These are phyloP conservation scores for Exophiala aquamarina DNA, from an alignment of 2,329 filamentous ascomycete genomes.

Conservation along the genomic window DNA sequence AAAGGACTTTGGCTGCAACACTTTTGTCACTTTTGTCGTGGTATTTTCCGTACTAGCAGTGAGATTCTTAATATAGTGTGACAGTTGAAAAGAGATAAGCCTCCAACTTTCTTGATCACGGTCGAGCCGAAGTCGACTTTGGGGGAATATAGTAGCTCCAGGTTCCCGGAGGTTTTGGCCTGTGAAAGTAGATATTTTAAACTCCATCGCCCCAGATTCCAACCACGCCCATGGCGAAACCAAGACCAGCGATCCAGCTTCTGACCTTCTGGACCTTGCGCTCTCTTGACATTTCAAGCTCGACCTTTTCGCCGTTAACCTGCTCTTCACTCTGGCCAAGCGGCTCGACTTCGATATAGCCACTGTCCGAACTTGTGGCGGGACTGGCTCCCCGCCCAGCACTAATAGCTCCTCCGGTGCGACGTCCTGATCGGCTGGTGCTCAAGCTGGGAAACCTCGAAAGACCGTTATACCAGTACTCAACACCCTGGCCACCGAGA, in stretches of 20 bases:
- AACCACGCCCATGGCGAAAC: constrained; percentile 47
- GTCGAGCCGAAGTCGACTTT: too few species aligned
- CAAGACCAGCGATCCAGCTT: constrained; percentile 41
- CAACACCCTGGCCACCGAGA: constrained; percentile 53
- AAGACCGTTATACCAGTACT: constrained; percentile 71
- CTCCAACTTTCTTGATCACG: too few species aligned
- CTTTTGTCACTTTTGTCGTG: too few species aligned
- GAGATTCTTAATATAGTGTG: too few species aligned
- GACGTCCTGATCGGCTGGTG: constrained; percentile 4
- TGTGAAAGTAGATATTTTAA: constrained; percentile 18
- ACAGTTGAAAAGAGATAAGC: too few species aligned
- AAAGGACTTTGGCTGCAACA: too few species aligned
- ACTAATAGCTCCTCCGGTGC: neutral
- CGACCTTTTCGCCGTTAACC: constrained; percentile 47
- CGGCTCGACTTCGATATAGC: constrained; percentile 26
- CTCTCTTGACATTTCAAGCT: constrained; percentile 44
- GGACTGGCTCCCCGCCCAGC: constrained; percentile 13
- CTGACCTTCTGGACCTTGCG: constrained; percentile 39
- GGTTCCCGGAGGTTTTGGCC: too few species aligned
- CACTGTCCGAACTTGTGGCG: constrained; percentile 20
- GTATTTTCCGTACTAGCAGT: too few species aligned
- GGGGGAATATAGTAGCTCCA: too few species aligned
- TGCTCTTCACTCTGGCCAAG: constrained; percentile 33
- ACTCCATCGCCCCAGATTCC: constrained; percentile 49
- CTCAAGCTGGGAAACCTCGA: constrained; percentile 51